These are phyloP conservation scores for Metschnikowia gelsemii DNA, from an alignment of 805 yeast genomes.

Conservation along the genomic window DNA sequence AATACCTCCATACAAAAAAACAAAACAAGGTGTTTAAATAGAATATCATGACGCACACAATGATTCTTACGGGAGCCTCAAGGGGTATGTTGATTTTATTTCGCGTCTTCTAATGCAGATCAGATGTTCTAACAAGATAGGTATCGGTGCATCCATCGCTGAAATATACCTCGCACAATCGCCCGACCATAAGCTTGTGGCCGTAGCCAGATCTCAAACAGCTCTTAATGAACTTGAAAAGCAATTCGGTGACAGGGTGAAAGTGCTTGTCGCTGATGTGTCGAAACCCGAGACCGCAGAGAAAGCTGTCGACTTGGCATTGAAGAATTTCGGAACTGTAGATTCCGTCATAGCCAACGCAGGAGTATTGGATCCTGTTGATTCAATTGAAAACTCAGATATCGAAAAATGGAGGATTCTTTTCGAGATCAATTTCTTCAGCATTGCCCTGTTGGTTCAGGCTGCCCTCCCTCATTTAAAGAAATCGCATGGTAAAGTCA, in stretches of 20 bases:
- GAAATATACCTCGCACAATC: constrained; percentile 42
- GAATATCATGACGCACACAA: constrained; percentile 21
- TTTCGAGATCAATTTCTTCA: constrained; percentile 76
- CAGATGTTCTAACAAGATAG: constrained; percentile 44
- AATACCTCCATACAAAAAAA: background rate
- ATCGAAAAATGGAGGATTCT: constrained; percentile 58
- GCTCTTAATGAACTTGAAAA: constrained; percentile 44
- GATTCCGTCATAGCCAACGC: constrained; percentile 76
- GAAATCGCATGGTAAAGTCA: constrained; percentile 55
- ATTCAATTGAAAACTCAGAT: constrained; percentile 50
- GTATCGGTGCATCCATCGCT: constrained; percentile 81
- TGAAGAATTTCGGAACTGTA: constrained; percentile 52
- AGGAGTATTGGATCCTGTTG: constrained; percentile 80
- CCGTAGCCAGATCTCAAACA: constrained; percentile 66
- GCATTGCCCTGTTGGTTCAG: constrained; percentile 61
- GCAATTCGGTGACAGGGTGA: constrained; percentile 52
- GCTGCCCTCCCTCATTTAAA: constrained; percentile 58
- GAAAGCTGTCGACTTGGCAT: constrained; percentile 45
- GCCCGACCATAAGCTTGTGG: constrained; percentile 49
- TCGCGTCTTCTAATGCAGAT: constrained; percentile 5
- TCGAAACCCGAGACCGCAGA: constrained; percentile 39
- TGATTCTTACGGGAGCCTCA: constrained; percentile 25
- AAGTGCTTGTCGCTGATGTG: constrained; percentile 60
- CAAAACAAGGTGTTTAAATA: background rate
- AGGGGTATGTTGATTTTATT: constrained; percentile 18